Evolutionary conservation across 2,329 filamentous ascomycete genomes (phyloP).

Genomic region (Aspergillus sp.): DNA sequence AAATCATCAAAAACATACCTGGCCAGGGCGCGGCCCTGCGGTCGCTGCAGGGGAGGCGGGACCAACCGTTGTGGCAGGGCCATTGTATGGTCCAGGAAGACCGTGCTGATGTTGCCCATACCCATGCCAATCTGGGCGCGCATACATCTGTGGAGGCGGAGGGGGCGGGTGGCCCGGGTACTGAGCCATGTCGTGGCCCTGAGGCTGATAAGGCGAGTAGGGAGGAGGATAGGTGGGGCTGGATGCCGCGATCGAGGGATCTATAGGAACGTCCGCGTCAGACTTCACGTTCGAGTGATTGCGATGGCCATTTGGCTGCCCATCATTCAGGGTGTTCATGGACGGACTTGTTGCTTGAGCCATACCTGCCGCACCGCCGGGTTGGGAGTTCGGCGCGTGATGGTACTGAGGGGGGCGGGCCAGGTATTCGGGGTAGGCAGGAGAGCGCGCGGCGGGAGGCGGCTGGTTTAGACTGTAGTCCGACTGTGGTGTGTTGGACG

Average conservation of each 20-base stretch:
- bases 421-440: conserved; percentile 85
- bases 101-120: conserved; percentile 53
- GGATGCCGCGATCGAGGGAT: conserved; percentile 93
- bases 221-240: conserved; percentile 88
- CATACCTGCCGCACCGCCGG: conserved; percentile 85
- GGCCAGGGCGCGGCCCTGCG: conserved; percentile 64
- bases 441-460: conserved; percentile 74
- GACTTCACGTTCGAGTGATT: conserved; percentile 73
- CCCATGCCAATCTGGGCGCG: conserved; percentile 52
- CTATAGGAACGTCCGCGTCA: conserved; percentile 98
- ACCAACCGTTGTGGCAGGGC: conserved; percentile 62
- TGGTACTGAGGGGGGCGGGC: conserved; percentile 76
- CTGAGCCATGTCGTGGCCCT: conserved; percentile 84
- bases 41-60: conserved; percentile 64
- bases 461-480: conserved; percentile 82
- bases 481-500: conserved; percentile 81
- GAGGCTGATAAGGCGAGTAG: conserved; percentile 85
- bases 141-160: conserved; percentile 53
- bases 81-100: conserved; percentile 54
- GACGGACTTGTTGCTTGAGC: conserved; percentile 99
- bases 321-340: conserved; percentile 78
- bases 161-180: conserved; percentile 55
- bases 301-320: conserved; percentile 72
- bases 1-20: conserved; percentile 58
- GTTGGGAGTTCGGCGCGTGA: conserved; percentile 70